Conservation (phyloP, 192 early-diverging fungal species). For the Entomortierella beljakovae region DNA sequence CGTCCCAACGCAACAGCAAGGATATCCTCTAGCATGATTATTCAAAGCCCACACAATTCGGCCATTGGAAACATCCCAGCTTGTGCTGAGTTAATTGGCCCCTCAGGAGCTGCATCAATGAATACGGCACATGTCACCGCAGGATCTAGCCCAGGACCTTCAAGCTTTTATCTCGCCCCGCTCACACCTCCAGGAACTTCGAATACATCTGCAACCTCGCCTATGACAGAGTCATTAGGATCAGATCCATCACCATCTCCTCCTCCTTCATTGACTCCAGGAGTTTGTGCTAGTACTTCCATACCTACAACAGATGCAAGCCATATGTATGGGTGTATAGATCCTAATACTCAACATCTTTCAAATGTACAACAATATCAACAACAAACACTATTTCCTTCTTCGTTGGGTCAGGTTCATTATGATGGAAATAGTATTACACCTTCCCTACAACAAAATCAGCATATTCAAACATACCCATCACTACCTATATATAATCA, state of each 20-base stretch:
- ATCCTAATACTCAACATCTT: slow-evolving; percentile 15
- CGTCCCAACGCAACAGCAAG: slow-evolving; percentile 39
- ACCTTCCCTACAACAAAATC: background rate
- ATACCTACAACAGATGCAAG: background rate
- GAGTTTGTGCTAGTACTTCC: background rate
- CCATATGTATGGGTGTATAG: slow-evolving; percentile 6
- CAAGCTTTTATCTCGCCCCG: slow-evolving; percentile 42
- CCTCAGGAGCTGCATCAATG: slow-evolving; percentile 19
- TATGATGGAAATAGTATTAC: background rate
- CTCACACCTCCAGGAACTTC: slow-evolving; percentile 49
- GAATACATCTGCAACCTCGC: slow-evolving; percentile 19
- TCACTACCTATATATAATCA: slow-evolving; percentile 2
- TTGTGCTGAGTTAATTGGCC: slow-evolving; percentile 9
- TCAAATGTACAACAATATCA: slow-evolving; percentile 8
- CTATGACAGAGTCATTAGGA: slow-evolving; percentile 43
- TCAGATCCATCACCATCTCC: slow-evolving; percentile 46
- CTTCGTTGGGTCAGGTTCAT: slow-evolving; percentile 1
- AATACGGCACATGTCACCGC: slow-evolving; percentile 26
- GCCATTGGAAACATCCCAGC: slow-evolving; percentile 5
- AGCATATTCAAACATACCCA: slow-evolving; percentile 19
- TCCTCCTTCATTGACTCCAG: slow-evolving; percentile 4
- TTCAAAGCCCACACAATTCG: slow-evolving; percentile 12
- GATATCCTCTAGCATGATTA: slow-evolving; percentile 36
- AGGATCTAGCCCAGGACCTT: slow-evolving; percentile 4
- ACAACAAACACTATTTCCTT: slow-evolving; percentile 10